Evolutionary conservation across 495 filamentous ascomycete species (phyloP).

Genomic region (Neurospora sp.): DNA sequence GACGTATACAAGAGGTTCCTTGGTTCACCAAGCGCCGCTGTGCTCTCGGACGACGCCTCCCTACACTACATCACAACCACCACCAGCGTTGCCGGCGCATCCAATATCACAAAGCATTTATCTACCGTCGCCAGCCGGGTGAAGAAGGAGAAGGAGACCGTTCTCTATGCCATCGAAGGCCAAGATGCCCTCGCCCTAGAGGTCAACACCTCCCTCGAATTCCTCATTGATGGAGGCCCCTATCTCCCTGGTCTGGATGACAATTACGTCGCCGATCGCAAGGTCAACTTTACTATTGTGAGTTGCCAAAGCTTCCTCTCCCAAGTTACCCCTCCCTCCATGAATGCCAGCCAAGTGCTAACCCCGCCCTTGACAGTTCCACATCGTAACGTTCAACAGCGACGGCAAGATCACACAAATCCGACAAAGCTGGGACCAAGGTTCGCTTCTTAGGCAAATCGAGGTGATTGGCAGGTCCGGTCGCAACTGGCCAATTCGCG

Average conservation of each 20-base stretch:
- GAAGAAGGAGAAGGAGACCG: slow-evolving; percentile 68
- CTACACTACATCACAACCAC: slow-evolving; percentile 91
- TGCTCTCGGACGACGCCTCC: slow-evolving; percentile 60
- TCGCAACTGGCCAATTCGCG: slow-evolving; percentile 88
- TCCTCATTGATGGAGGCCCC: slow-evolving; percentile 66
- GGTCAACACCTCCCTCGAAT: slow-evolving; percentile 75
- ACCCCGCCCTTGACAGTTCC: slow-evolving; percentile 49
- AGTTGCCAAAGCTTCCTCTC: slow-evolving; percentile 18
- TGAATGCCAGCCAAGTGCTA: slow-evolving; percentile 9
- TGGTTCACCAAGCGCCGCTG: slow-evolving; percentile 51
- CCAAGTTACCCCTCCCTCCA: neutral
- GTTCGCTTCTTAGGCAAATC: slow-evolving; percentile 79
- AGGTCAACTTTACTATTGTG: slow-evolving; percentile 76
- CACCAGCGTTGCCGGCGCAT: slow-evolving; percentile 54
- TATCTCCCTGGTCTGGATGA: slow-evolving; percentile 88
- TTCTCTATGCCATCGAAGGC: slow-evolving; percentile 63
- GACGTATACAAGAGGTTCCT: slow-evolving; percentile 42
- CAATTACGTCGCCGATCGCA: slow-evolving; percentile 82
- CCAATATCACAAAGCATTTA: slow-evolving; percentile 72
- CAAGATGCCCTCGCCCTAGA: slow-evolving; percentile 60
- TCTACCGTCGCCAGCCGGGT: slow-evolving; percentile 51
- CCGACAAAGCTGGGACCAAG: slow-evolving; percentile 91
- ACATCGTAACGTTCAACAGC: slow-evolving; percentile 77
- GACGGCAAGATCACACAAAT: slow-evolving; percentile 72
- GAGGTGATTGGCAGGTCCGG: slow-evolving; percentile 85